Evolutionary conservation across 495 filamentous ascomycete genomes (phyloP), one percentile per base, ranked within the genome.

Genomic region (Xylaria acuta): DNA sequence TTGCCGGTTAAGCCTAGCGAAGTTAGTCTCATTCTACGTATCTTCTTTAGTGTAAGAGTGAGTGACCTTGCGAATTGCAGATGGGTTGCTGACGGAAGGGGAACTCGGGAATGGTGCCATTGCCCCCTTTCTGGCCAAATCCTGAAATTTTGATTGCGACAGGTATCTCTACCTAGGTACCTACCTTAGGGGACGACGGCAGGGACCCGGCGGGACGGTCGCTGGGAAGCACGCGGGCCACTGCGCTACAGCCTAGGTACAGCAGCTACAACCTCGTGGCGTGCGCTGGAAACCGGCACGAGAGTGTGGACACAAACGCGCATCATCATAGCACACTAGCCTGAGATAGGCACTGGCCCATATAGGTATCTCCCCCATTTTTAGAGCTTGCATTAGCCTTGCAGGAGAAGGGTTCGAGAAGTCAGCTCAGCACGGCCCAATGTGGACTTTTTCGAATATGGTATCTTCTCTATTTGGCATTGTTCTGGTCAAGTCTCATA

Each of bases 381-480:
- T 67, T 72, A 72, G 81, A 82, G 73, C 81, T 78, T 83, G 82
- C 82, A 84, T 84, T 84, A 84, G 82, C 72, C 71, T 74, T 74
- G 77, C 74, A 78, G 75, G 62, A 72, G 70, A 72, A 72, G 70
- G 41, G 70, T 72, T 72, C 70, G 70, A 72, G 70, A 72, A 72
- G 63, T 18, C 62, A 59, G 40, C 70, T 45, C 47, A 67, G 30
- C 53, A 60, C 41, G 38, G 34, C 69, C 69, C 60, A 56, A 71
- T 64, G 34, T 22, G 69, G 59, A 22, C 8, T n/a, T 40, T 16
- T 8, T 36, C 16, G 68, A 32, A 70, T 18, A 43, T 51, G 43
- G 9, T 7, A n/a, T 45, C 49, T 54, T 27, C 68, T 67, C 47
- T 30, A 67, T 67, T 67, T 11, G 65, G 47, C 49, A n/a, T 67